Percentiles rank a stretch among this genome's conserved stretches.
These are phyloP conservation scores for Keithomyces neogunnii DNA, from an alignment of 2,329 filamentous ascomycete species.

Conservation along the genomic window DNA sequence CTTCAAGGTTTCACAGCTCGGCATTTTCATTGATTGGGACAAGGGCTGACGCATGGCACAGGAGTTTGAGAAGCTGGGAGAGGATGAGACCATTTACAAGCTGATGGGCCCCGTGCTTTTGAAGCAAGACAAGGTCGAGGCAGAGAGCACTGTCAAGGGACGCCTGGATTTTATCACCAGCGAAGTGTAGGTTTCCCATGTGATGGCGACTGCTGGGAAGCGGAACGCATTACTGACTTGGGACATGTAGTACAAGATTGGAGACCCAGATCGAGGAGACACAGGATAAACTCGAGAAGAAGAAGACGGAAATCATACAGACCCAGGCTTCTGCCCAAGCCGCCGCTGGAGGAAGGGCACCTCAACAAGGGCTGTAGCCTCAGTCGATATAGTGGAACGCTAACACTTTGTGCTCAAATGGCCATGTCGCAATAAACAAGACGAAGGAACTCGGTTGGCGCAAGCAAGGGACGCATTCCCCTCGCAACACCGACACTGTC, in stretches of 20 bases:
- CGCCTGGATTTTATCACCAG: slow-evolving; percentile 87
- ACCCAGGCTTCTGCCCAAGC: slow-evolving; percentile 42
- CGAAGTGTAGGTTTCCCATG: slow-evolving; percentile 64
- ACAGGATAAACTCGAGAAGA: slow-evolving; percentile 48
- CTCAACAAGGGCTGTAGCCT: slow-evolving; percentile 14
- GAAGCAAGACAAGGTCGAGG: slow-evolving; percentile 90
- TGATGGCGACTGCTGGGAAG: not conserved
- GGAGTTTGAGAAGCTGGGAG: slow-evolving; percentile 74
- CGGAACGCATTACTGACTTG: slow-evolving; percentile 9
- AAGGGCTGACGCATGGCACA: slow-evolving; percentile 24
- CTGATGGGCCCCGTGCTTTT: slow-evolving; percentile 84
- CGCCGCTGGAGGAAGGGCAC: slow-evolving; percentile 23
- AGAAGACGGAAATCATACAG: slow-evolving; percentile 52
- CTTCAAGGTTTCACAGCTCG: slow-evolving; percentile 50
- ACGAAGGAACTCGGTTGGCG: no score
- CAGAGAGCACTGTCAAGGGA: slow-evolving; percentile 82
- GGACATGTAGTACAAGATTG: slow-evolving; percentile 24
- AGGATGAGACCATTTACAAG: slow-evolving; percentile 90
- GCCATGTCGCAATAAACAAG: no score
- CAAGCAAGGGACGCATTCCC: no score
- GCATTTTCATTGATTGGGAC: not conserved
- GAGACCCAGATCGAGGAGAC: slow-evolving; percentile 47
- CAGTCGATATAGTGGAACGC: not conserved
- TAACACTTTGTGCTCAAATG: not conserved
- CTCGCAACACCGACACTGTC: no score